phyloP scores from a whole-genome alignment of 164 flowering plant genomes.

The Warburgia ugandensis region DNA sequence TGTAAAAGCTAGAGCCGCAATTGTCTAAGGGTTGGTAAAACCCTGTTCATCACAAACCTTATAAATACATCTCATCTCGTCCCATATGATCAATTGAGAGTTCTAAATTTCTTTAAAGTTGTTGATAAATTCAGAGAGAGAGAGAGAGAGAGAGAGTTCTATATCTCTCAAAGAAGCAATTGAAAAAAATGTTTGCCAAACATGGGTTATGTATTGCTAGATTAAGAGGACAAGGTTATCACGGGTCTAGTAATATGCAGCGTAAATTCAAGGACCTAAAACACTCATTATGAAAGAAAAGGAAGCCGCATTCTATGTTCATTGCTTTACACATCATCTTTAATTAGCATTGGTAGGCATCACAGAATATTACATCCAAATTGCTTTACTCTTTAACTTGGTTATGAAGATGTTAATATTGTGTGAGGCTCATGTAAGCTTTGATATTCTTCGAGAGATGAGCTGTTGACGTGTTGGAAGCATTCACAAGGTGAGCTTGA shows the following conservation, averaged over 20 bases:
- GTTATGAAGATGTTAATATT: conserved; percentile 7
- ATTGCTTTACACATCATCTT: conserved; percentile 6
- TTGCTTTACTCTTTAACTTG: not conserved
- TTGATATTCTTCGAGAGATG: not conserved
- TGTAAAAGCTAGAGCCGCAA: too few species aligned
- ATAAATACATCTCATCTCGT: too few species aligned
- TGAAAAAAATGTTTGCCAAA: conserved; percentile 3
- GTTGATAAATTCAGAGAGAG: too few species aligned
- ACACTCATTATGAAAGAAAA: conserved; percentile 10
- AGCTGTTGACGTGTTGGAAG: not conserved
- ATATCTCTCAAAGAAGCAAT: not conserved
- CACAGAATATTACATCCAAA: not conserved
- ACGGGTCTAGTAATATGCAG: conserved; percentile 6
- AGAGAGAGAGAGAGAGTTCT: too few species aligned
- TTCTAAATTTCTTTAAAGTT: too few species aligned
- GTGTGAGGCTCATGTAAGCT: conserved; percentile 4
- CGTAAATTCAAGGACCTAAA: conserved; percentile 2
- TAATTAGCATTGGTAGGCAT: not conserved
- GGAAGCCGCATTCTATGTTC: conserved; percentile 1
- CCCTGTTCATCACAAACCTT: too few species aligned
- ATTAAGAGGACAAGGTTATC: conserved; percentile 5
- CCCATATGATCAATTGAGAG: too few species aligned
- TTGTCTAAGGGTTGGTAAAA: too few species aligned
- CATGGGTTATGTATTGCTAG: not conserved
- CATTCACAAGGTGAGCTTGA: not conserved